Evolutionary conservation across 805 yeast species (phyloP).

Genomic region (Pichia eremophila): DNA sequence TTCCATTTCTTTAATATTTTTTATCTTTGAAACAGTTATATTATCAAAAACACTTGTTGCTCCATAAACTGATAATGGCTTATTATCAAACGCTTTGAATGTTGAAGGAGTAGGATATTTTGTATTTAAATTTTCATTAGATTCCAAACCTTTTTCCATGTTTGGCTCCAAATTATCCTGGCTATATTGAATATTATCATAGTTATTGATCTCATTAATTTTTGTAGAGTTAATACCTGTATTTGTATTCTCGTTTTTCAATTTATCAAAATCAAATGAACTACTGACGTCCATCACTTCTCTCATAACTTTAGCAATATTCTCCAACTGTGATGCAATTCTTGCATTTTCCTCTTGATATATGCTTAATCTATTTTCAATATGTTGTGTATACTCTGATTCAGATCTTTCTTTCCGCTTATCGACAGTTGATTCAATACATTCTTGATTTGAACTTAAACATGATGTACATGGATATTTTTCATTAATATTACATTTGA

Average conservation of each 20-base stretch:
- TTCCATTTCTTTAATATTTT: background rate
- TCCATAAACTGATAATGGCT: background rate
- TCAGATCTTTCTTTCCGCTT: constrained; percentile 12
- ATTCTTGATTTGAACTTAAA: constrained; percentile 5
- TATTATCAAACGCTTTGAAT: background rate
- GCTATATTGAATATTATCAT: no score
- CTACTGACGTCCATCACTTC: background rate
- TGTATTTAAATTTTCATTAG: constrained; percentile 25
- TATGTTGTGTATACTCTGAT: background rate
- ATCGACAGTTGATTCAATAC: constrained; percentile 10
- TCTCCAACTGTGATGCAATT: background rate
- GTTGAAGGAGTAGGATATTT: background rate
- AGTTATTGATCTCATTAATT: no score
- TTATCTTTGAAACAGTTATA: background rate
- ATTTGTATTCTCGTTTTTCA: background rate
- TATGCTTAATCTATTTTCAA: constrained; percentile 7
- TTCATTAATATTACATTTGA: constrained; percentile 13
- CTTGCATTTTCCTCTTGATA: constrained; percentile 5
- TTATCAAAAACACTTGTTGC: constrained; percentile 4
- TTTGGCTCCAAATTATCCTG: no score
- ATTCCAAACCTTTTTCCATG: no score
- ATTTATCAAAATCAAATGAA: background rate
- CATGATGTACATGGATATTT: constrained; percentile 16
- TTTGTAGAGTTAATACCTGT: no score
- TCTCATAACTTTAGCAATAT: constrained; percentile 2